Evolutionary conservation across 2,329 filamentous ascomycete species (phyloP).

Genomic region (Colletotrichum horii): DNA sequence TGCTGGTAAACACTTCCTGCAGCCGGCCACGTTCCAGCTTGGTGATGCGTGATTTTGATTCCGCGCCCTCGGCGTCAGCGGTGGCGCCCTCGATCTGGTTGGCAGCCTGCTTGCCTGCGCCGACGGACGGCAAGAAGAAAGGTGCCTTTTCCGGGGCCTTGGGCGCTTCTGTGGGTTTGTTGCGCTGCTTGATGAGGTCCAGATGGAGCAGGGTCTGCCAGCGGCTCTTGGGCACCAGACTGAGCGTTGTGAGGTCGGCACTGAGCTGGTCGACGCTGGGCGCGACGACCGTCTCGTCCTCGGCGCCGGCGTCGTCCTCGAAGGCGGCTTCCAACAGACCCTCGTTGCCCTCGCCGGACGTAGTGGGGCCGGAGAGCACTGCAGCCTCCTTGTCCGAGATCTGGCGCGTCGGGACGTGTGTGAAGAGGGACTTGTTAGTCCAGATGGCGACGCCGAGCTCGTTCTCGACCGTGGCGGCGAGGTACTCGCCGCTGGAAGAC

Average conservation of each 20-base stretch:
- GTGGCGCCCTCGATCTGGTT: slow-evolving; percentile 23
- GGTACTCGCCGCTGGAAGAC: slow-evolving; percentile 87
- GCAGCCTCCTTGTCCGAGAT: slow-evolving; percentile 79
- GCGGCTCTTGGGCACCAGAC: slow-evolving; percentile 84
- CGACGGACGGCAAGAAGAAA: slow-evolving; percentile 84
- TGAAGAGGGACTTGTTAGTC: slow-evolving; percentile 93
- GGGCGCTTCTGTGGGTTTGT: slow-evolving; percentile 90
- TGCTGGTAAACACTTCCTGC: slow-evolving; percentile 63
- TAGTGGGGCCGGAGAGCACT: slow-evolving; percentile 71
- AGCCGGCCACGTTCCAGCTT: slow-evolving; percentile 65
- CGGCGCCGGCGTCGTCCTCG: slow-evolving; percentile 55
- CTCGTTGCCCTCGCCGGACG: slow-evolving; percentile 81
- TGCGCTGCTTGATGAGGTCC: slow-evolving; percentile 89
- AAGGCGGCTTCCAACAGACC: slow-evolving; percentile 80
- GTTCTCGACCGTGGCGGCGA: slow-evolving; percentile 86
- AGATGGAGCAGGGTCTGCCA: slow-evolving; percentile 96
- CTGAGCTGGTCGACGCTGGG: slow-evolving; percentile 78
- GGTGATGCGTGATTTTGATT: slow-evolving; percentile 67
- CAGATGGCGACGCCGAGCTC: slow-evolving; percentile 91
- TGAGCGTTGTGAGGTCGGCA: slow-evolving; percentile 84
- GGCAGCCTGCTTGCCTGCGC: slow-evolving; percentile 33
- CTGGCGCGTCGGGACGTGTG: slow-evolving; percentile 83
- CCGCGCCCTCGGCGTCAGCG: slow-evolving; percentile 39
- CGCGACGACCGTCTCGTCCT: slow-evolving; percentile 59
- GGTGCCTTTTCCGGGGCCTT: slow-evolving; percentile 94